Evolutionary conservation across 164 flowering plant species (phyloP).

Genomic region (Brasenia schreberi): DNA sequence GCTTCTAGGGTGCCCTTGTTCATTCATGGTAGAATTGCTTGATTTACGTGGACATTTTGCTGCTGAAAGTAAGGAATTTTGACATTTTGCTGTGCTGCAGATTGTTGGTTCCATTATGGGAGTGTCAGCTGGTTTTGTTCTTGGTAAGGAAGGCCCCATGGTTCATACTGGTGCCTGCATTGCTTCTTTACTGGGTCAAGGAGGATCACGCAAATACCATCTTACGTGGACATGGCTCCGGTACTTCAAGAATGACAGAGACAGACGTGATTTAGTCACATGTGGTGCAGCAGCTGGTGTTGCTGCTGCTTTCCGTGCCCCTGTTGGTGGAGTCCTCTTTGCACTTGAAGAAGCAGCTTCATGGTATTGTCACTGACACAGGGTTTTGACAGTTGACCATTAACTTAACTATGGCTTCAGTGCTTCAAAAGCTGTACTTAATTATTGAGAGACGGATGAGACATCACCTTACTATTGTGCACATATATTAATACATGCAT

Average conservation of each 20-base stretch:
- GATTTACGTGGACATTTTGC: not conserved
- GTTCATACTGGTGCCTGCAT: slow-evolving; percentile 97
- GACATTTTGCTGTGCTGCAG: slow-evolving; percentile 19
- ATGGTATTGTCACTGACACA: slow-evolving; percentile 27
- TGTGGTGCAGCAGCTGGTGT: slow-evolving; percentile 99
- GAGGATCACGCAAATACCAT: slow-evolving; percentile 76
- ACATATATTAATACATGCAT: too few species aligned
- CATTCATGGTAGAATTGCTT: too few species aligned
- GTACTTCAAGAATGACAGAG: slow-evolving; percentile 85
- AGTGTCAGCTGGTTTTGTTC: slow-evolving; percentile 81
- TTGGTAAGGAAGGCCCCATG: slow-evolving; percentile 98
- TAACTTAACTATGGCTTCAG: too few species aligned
- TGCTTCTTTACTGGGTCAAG: slow-evolving; percentile 82
- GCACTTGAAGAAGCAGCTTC: slow-evolving; percentile 96
- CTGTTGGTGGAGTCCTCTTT: slow-evolving; percentile 91
- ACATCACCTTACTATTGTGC: too few species aligned
- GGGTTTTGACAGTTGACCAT: too few species aligned
- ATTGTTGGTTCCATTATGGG: slow-evolving; percentile 75
- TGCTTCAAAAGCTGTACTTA: too few species aligned
- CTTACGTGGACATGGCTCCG: slow-evolving; percentile 91
- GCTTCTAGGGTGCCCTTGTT: too few species aligned
- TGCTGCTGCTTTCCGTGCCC: slow-evolving; percentile 95
- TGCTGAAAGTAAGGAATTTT: not conserved
- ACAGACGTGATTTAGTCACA: slow-evolving; percentile 81
- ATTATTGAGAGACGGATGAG: too few species aligned